Evolutionary conservation across 495 filamentous ascomycete genomes (phyloP).

Genomic region (Xylaria flabelliformis): DNA sequence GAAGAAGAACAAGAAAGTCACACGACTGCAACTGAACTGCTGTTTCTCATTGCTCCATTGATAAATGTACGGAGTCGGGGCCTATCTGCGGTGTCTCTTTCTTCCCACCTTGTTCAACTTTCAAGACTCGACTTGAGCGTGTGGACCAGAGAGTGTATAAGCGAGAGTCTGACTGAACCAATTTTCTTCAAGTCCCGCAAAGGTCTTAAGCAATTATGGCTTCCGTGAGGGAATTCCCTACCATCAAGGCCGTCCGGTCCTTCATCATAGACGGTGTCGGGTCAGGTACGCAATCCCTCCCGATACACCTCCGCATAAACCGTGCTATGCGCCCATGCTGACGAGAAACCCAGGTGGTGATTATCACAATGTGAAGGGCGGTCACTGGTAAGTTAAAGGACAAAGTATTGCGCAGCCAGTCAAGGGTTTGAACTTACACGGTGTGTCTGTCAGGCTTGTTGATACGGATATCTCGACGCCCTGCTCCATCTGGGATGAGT

Average conservation of each 20-base stretch:
- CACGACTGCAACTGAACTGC: neutral
- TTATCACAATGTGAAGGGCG: slow-evolving; percentile 93
- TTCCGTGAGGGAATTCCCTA: slow-evolving; percentile 62
- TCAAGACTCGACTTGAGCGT: neutral
- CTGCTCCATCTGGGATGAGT: slow-evolving; percentile 87
- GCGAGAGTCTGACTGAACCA: neutral
- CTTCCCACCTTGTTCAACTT: neutral
- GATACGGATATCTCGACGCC: slow-evolving; percentile 90
- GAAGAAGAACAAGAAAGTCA: neutral
- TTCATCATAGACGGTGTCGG: slow-evolving; percentile 86
- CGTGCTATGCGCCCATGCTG: neutral
- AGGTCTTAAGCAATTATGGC: slow-evolving; percentile 41
- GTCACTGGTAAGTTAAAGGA: slow-evolving; percentile 69
- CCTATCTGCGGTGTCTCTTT: neutral
- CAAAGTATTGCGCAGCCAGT: neutral
- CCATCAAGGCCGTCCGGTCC: slow-evolving; percentile 80
- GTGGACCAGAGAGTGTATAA: neutral
- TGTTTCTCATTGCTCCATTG: neutral
- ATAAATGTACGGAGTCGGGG: neutral
- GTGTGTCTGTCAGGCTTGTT: slow-evolving; percentile 65
- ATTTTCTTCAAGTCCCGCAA: neutral
- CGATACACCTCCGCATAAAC: neutral
- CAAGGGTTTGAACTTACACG: slow-evolving; percentile 8
- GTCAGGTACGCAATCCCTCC: slow-evolving; percentile 57
- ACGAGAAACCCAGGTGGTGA: slow-evolving; percentile 64